Conservation (phyloP, 768 basidiomycete genomes). For the Chalciporus piperatus region DNA sequence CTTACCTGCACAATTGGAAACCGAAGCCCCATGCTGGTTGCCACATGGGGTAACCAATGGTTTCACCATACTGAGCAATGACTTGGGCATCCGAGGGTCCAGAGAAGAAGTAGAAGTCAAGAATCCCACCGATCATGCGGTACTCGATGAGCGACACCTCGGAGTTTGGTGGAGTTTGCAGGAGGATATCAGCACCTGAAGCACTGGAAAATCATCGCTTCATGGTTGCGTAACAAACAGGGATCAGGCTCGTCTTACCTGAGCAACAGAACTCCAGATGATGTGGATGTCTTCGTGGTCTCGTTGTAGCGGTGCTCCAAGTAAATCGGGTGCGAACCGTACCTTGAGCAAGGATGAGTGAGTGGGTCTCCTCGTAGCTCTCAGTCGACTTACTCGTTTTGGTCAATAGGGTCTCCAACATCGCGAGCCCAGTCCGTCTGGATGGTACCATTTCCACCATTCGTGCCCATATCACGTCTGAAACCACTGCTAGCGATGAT, state of each 20-base stretch:
- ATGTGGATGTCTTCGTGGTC: constrained; percentile 46
- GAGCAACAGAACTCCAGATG: constrained; percentile 76
- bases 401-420: constrained; percentile 57
- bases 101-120: constrained; percentile 78
- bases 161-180: constrained; percentile 55
- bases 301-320: constrained; percentile 68
- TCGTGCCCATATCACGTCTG: constrained; percentile 53
- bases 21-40: constrained; percentile 77
- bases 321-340: constrained; percentile 73
- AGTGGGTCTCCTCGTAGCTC: not conserved
- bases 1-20: constrained; percentile 68
- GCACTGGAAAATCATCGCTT: constrained; percentile 39
- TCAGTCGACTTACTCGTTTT: constrained; percentile 52
- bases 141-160: constrained; percentile 67
- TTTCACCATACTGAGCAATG: constrained; percentile 64
- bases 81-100: constrained; percentile 52
- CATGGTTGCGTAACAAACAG: not conserved
- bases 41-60: constrained; percentile 69
- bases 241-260: constrained; percentile 38
- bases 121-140: constrained; percentile 67
- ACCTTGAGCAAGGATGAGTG: constrained; percentile 35
- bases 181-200: constrained; percentile 67
- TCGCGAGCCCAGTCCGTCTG: constrained; percentile 72
- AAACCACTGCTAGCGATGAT: constrained; percentile 68
- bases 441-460: constrained; percentile 51